Conservation (phyloP, 1,284 basidiomycete species). For the Trametes sp. region DNA sequence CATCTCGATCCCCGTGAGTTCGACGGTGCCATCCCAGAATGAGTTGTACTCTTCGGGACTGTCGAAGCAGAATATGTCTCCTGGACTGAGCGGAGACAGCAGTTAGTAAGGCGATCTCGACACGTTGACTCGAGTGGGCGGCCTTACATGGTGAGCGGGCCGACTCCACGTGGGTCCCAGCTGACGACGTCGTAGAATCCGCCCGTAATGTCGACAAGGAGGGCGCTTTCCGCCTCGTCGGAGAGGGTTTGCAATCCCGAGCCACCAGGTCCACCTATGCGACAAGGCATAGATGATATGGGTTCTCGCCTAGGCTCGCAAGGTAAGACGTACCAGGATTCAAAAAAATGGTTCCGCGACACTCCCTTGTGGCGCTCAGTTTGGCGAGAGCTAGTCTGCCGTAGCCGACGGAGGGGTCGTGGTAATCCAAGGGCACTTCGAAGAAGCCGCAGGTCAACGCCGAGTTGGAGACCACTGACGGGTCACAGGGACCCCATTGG, state of each 20-base stretch:
- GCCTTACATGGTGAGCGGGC: constrained; percentile 12
- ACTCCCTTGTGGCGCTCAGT: constrained; percentile 14
- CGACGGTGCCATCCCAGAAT: constrained; percentile 18
- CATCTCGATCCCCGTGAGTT: constrained; percentile 11
- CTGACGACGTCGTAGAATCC: constrained; percentile 16
- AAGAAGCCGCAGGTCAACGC: constrained; percentile 16
- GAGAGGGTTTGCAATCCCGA: neutral
- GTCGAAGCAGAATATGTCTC: constrained; percentile 20
- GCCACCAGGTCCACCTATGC: constrained; percentile 8
- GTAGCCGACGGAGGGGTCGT: constrained; percentile 9
- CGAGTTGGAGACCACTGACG: constrained; percentile 3
- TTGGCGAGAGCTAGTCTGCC: constrained; percentile 21
- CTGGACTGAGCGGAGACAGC: neutral
- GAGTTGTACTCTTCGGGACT: constrained; percentile 7
- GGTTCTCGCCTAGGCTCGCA: no score
- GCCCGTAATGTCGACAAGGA: constrained; percentile 10
- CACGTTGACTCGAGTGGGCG: neutral
- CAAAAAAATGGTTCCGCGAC: constrained; percentile 22
- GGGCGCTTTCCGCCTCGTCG: neutral
- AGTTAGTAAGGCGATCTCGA: neutral
- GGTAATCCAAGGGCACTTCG: constrained; percentile 27
- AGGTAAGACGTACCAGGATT: constrained; percentile 18
- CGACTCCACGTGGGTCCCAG: constrained; percentile 22
- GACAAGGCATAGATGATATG: no score
- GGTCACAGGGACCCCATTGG: constrained; percentile 21